Base-by-base conservation (phyloP, 768 basidiomycete genomes). In the Fomitopsis serialis region DNA sequence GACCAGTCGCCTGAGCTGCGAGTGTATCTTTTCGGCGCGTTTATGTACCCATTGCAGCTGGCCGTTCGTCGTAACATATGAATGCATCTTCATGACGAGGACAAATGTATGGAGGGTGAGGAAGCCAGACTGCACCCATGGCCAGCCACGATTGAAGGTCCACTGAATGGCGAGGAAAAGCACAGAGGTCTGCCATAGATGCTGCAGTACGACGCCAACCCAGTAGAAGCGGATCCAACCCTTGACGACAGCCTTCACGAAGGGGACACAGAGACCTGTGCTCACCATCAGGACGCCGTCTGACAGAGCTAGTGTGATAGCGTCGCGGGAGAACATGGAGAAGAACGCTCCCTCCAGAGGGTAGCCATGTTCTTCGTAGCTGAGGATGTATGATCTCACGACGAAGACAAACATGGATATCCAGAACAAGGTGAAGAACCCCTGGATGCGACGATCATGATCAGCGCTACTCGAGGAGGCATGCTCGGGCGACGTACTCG, bases 341-440 rank as follows among this genome's bases (percentile, higher is more conserved):
- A 90, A 92, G 63, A 99, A 98, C 5, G 74, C 77, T 53, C 92
- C 75, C 43, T 86, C 86, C 47, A 96, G 77, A 0, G 90, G 80
- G 36, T 82, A 81, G 19, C 94, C 94, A 46, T 75, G 84, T n/a
- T 77, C 75, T 65, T 93, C 87, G 58, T 88, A 82, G 65, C 85
- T 84, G 48, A 77, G 78, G 49, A 92, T 73, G 68, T 90, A 92
- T 3, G 89, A 89, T 59, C 85, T 78, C 37, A 93, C 66, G 11
- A 85, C 80, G 64, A 92, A 84, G 47, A 96, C 78, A 61, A 90
- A 93, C 58, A 95, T 81, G 21, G 86, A 86, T 52, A 90, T 83
- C 85, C 97, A 98, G 72, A 98, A 98, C 47, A 98, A 78, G 3
- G 89, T 82, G 70, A 93, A 98, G 74, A 98, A 98, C 1, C 96